Evolutionary conservation across 176 grass and related monocot genomes (phyloP), one percentile per base, ranked within the genome.

Genomic region (Zoysia japonica): DNA sequence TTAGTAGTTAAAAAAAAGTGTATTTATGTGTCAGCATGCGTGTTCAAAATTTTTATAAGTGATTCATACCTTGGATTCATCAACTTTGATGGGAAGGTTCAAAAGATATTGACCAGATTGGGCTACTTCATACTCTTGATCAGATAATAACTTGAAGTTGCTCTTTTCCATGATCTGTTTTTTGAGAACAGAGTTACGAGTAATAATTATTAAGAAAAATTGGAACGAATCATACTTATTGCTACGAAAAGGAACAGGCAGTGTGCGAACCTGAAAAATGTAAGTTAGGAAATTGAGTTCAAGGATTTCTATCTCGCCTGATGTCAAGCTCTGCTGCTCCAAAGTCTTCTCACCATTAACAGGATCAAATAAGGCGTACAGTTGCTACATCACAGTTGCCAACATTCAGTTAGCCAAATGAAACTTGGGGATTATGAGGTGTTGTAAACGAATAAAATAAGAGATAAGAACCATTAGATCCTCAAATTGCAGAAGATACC

Each of bases 111-210:
- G 92, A 48, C 92, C 96, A 79, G 88, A 91, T 53, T 91, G 96
- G 20, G 96, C 96, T 70, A 98, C 83, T 11, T 93, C 86, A 77
- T 95, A 89, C 71, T 98, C 96, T 86, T 94, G 88, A 36, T 98
- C 92, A 41, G 90, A 88, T 72, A 98, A 78, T 81, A 95, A 40
- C 65, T 90, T 94, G 84, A 98, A 98, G 80, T 98, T 94, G 80
- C 96, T 95, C 78, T 98, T 93, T 85, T 98, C 90, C 92, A 98
- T 98, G 82, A 99, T 87, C 96, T 99, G 83, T 3, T 87, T 61
- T 28, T 72, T 2, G 1, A 41, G 28, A 73, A 70, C 64, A 80
- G 16, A 50, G 7, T 7, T 14, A 59, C 2, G 37, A 76, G 17
- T 46, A 48, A 12, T 76, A 44, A 65, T 39, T 56, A 17, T 43